Evolutionary conservation across 179 eudicot species (phyloP), one percentile per base, ranked within the genome.

Genomic region (Amaranthus tricolor): DNA sequence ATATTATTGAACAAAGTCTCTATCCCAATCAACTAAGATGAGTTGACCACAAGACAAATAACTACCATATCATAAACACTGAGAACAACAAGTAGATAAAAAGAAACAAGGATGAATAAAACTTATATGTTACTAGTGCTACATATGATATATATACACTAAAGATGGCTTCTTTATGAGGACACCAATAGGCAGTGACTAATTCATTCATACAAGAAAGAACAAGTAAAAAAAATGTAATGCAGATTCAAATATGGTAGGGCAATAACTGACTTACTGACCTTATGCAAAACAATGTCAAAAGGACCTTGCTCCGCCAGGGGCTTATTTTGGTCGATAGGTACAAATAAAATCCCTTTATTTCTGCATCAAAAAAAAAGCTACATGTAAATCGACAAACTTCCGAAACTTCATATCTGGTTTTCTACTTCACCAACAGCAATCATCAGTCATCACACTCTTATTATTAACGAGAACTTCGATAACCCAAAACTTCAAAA

Each of bases 251-350:
- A 17, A 56, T 20, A 49, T 24, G 54, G 53, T 49, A 54, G 57
- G 56, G 59, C 24, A 43, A 69, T 59, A 13, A 61, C 84, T 75
- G 44, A 84, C 86, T 84, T 84, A 61, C 84, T 75, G 44, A 84
- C 86, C 86, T 84, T 84, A 43, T 84, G 86, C 82, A 84, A 72
- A 74, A 84, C 77, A 69, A 84, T 81, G 81, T 84, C 86, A 81
- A 84, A 84, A 9, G 86, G 86, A 70, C 86, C 86, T 81, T 84
- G 86, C 12, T 84, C 86, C 52, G 79, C 76, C 58, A 84, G 70
- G 3, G 84, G 84, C 67, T 75, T 78, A 9, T 69, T 75, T 71
- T 55, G 86, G 67, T 84, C 86, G 52, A 84, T 84, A 8, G 84
- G 82, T 70, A 84, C 82, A 73, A 84, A 78, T 72, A 72, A 73